A percentile compares a stretch with the other conserved stretches of the same genome.
Conservation (phyloP, 2,329 filamentous ascomycete species). For the Plectosphaerella cucumerina region DNA sequence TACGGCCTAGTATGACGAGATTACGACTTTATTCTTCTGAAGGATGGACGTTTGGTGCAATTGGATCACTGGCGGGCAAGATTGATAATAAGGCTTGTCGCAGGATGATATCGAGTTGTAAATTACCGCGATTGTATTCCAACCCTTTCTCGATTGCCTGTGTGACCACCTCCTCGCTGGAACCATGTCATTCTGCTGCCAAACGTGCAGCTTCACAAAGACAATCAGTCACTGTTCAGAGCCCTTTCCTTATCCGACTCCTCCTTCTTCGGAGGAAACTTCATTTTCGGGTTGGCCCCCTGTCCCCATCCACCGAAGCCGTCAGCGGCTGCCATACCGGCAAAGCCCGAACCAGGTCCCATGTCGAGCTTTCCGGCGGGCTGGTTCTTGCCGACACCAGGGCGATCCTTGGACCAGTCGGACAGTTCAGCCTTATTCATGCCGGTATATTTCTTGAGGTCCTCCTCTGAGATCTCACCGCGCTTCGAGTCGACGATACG, state of each 20-base stretch:
- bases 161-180: too few species aligned
- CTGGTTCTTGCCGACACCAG: constrained; percentile 36
- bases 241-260: neutral
- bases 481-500: constrained; percentile 26
- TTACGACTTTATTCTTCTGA: too few species aligned
- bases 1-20: too few species aligned
- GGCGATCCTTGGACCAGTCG: constrained; percentile 29
- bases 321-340: constrained; percentile 19
- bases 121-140: too few species aligned
- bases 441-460: constrained; percentile 36
- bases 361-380: constrained; percentile 25
- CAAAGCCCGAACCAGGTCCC: constrained; percentile 25
- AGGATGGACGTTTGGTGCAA: too few species aligned
- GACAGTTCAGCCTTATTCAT: constrained; percentile 26
- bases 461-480: constrained; percentile 29
- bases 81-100: too few species aligned
- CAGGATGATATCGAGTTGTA: too few species aligned
- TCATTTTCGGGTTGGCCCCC: constrained; percentile 23
- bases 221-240: neutral
- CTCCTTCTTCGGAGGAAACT: constrained; percentile 24
- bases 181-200: too few species aligned
- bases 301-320: constrained; percentile 31
- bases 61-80: too few species aligned
- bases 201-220: too few species aligned
- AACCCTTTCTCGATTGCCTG: too few species aligned